Evolutionary conservation across 257 asterid genomes (phyloP).

Genomic region (Solanum ossicruentum): DNA sequence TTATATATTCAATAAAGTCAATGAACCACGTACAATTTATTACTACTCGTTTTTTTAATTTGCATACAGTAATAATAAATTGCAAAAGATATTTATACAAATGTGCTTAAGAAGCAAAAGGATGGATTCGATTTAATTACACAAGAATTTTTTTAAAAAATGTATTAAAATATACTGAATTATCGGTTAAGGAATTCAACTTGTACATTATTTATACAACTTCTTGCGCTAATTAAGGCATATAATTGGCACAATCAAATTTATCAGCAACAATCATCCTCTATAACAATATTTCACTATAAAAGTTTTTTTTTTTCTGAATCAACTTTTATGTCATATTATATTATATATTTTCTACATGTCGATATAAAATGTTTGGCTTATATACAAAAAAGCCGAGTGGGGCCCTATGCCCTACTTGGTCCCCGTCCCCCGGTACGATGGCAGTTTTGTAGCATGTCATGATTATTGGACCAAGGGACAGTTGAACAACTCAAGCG

Average conservation of each 20-base stretch:
- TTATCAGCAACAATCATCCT: neutral
- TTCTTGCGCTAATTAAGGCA: neutral
- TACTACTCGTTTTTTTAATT: neutral
- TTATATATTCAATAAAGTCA: neutral
- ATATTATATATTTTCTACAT: neutral
- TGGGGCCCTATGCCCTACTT: too few species aligned
- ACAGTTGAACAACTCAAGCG: too few species aligned
- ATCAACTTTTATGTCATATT: neutral
- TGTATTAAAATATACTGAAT: neutral
- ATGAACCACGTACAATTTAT: neutral
- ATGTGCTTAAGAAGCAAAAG: neutral
- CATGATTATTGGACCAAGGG: too few species aligned
- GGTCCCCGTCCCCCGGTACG: too few species aligned
- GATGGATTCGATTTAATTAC: neutral
- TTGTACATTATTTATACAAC: neutral
- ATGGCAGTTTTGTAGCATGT: rapidly evolving
- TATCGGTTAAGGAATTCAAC: neutral
- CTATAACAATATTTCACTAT: neutral
- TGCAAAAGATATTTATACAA: neutral
- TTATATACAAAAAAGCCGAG: neutral
- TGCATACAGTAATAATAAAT: neutral
- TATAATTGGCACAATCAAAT: neutral
- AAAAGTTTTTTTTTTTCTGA: too few species aligned
- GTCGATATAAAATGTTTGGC: neutral
- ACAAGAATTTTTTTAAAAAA: neutral